Base-by-base conservation (phyloP, 2,329 filamentous ascomycete species). In the Beauveria varroae region DNA sequence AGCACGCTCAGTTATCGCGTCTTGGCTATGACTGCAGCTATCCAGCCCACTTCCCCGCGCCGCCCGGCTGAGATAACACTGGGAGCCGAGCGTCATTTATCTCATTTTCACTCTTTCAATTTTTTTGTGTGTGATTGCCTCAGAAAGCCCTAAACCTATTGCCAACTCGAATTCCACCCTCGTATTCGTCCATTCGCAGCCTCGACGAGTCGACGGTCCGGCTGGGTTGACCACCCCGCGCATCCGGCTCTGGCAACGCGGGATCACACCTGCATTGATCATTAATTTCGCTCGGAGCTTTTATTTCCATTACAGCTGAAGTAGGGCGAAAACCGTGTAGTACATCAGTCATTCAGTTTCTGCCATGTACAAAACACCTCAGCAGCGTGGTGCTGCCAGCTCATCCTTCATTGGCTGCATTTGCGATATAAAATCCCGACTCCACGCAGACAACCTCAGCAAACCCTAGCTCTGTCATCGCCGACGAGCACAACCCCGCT, bases 41-140 rank as follows among this genome's bases (percentile, higher is more conserved):
- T 5, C 56, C 26, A 59, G 26, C 57, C 57, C 57, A 59, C 57
- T 59, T 53, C 57, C 57, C 57, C 57, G 47, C 57, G 57, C 47
- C 20, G 8, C 26, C 24, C 46, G 46, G 46, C 24, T 24, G 34
- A 20, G 57, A 59, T 59, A 59, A 59, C 57, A 52, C 30, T n/a
- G 9, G 30, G 24, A 37, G 37, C 57, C 22, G 44, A 52, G 30
- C 46, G 46, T 59, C 22, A 52, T 52, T 52, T 37, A 20, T 50
- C 41, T 50, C 16, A 8, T 22, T 51, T 44, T 22, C 22, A 2
- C 22, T 34, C 43, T 12, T 16, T 41, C 5, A 20, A 20, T 4
- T 34, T 52, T 30, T 34, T 34, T 34, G 10, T 59, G 57, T 52
- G 57, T 26, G 37, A 44, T 44, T 40, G 14, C 24, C 43, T 49